phyloP scores from a whole-genome alignment of 805 yeast genomes.

The Torulaspora gathmanii region DNA sequence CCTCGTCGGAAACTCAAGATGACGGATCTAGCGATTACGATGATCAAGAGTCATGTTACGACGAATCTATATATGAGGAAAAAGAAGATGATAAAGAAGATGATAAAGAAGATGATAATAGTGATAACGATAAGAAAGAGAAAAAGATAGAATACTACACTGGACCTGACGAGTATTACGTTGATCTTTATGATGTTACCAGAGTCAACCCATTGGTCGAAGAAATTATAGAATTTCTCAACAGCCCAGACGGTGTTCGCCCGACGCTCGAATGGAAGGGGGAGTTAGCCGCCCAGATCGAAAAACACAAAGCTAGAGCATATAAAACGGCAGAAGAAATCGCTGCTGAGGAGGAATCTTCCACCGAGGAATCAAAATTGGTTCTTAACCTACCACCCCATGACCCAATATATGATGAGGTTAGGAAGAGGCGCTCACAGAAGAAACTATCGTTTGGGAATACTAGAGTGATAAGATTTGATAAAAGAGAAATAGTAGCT shows the following conservation, averaged over 20 bases:
- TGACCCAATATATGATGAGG: conserved; percentile 2
- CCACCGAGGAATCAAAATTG: too few species aligned
- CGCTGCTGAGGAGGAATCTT: background rate
- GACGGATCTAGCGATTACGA: background rate
- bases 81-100: background rate
- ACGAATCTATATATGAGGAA: background rate
- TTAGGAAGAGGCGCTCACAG: conserved; percentile 2
- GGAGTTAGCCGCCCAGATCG: background rate
- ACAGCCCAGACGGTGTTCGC: background rate
- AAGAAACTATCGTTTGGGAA: conserved; percentile 7
- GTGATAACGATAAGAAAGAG: background rate
- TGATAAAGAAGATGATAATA: background rate
- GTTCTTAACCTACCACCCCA: background rate
- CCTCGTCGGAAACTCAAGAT: background rate
- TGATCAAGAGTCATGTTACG: background rate
- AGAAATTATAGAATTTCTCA: conserved; percentile 4
- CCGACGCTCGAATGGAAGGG: background rate
- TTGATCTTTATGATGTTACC: conserved; percentile 7
- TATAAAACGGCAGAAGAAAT: background rate
- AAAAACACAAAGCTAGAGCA: background rate
- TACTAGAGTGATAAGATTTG: conserved; percentile 6
- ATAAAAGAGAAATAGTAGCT: background rate
- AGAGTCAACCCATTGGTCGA: conserved; percentile 5
- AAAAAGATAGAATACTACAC: background rate
- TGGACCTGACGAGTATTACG: conserved; percentile 1